These are phyloP conservation scores for Nicotiana noctiflora DNA, from an alignment of 257 asterid genomes.

Conservation along the genomic window DNA sequence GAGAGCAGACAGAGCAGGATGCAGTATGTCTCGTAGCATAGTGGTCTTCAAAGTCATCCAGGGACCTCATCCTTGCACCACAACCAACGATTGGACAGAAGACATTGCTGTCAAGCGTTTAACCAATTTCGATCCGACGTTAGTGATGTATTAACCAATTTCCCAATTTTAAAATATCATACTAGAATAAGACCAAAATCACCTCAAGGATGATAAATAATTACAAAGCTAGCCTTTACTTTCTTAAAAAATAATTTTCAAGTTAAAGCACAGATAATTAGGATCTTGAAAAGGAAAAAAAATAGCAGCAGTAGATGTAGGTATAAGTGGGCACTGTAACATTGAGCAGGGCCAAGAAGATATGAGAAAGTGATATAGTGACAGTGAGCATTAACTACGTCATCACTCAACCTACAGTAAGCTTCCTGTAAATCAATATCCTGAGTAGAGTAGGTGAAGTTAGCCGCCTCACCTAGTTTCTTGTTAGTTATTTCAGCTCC, in stretches of 20 bases:
- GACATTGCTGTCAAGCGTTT: conserved; percentile 30
- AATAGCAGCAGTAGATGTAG: background rate
- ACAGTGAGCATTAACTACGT: background rate
- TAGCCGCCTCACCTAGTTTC: background rate
- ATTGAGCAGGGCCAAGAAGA: background rate
- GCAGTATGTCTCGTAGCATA: conserved; percentile 79
- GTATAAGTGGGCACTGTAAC: background rate
- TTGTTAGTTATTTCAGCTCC: background rate
- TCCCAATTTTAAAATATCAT: background rate
- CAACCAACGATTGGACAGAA: conserved; percentile 87
- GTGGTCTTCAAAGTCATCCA: conserved; percentile 89
- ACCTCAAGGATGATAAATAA: background rate
- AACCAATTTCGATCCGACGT: background rate
- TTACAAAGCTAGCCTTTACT: background rate
- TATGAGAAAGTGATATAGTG: background rate
- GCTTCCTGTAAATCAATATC: background rate
- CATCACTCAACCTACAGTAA: background rate
- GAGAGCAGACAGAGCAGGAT: conserved; percentile 88
- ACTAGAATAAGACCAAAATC: background rate
- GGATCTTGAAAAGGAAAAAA: background rate
- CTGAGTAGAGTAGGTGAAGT: background rate
- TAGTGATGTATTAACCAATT: background rate
- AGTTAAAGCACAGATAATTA: background rate
- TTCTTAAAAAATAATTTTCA: background rate
- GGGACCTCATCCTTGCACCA: conserved; percentile 51